Base-by-base conservation (phyloP, 345 rosid genomes). In the Corchorus capsularis region DNA sequence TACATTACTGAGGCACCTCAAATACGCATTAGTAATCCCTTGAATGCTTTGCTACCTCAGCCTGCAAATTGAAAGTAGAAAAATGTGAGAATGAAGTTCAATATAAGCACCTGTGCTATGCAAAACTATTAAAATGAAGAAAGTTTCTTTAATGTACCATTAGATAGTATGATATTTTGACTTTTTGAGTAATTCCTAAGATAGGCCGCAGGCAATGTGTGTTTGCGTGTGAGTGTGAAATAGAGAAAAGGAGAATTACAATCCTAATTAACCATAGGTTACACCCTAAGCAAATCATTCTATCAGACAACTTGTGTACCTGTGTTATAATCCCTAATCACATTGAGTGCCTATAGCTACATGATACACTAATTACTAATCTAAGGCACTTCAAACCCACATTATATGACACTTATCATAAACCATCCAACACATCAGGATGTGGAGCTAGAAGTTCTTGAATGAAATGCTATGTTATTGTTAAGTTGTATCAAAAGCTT, bases 11-110 rank as follows among this genome's bases (percentile, higher is more conserved):
- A 39, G 15, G 73, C 32, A 19, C 71, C 62, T 39, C 55, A 9
- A 35, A 8, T 16, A 47, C 19, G 52, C 49, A 59, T 81, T 54
- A 85, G 73, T 79, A 88, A 11, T 83, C 86, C 82, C 87, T 80
- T 52, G 87, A 74, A 75, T 76, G 83, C 47, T 82, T 87, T 6
- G 82, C 86, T 66, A 87, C 15, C 82, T 90, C 92, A 53, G 83
- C 79, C 91, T 89, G 72, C 72, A 87, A 70, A 70, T 11, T 71
- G 34, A 64, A 52, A 67, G 9, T 32, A 15, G 19, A 50, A 19
- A n/a, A 72, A 39, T 19, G 19, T 19, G 37, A 73, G 60, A 41
- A 32, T 63, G 43, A 49, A 53, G 20, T 22, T 69, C 16, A 15
- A 43, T 56, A 65, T 22, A 35, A 19, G 37, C 52, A 73, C 14